phyloP scores from a whole-genome alignment of 371 early-diverging fungal genomes.

The Mortierella sp. region DNA sequence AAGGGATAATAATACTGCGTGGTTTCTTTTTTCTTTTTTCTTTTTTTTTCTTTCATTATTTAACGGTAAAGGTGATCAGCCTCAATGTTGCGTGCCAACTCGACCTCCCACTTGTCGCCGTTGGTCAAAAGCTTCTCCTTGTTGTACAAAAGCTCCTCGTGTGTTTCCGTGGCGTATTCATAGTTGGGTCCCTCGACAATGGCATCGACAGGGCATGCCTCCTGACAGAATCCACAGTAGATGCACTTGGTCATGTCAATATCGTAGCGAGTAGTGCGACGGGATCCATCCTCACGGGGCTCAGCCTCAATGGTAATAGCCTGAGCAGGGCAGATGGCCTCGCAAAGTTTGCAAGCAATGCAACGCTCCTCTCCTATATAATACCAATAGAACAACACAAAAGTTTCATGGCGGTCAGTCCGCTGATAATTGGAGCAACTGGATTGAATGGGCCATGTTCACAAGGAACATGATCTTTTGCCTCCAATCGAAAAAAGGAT shows the following conservation, averaged over 20 bases:
- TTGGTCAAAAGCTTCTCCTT: constrained; percentile 98
- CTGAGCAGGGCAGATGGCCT: constrained; percentile 98
- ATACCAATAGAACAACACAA: constrained; percentile 1
- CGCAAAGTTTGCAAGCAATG: constrained; percentile 98
- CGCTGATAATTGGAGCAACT: background rate
- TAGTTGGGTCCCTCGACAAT: constrained; percentile 98
- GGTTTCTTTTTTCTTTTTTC: constrained; percentile 10
- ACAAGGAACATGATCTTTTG: no score
- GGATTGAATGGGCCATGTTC: background rate
- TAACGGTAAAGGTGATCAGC: constrained; percentile 76
- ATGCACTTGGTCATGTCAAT: constrained; percentile 99
- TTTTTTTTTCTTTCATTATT: constrained; percentile 18
- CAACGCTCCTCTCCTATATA: constrained; percentile 94
- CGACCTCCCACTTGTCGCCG: constrained; percentile 98
- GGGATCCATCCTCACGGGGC: constrained; percentile 94
- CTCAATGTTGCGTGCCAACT: constrained; percentile 81
- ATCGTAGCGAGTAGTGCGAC: constrained; percentile 98
- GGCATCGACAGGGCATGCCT: constrained; percentile 97
- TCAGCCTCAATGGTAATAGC: constrained; percentile 99
- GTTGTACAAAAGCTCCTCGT: constrained; percentile 96
- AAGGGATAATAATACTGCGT: background rate
- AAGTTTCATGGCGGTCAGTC: background rate
- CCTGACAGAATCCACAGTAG: constrained; percentile 97
- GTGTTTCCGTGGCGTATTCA: constrained; percentile 97
- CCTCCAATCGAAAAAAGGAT: no score